A percentile compares a stretch with the other conserved stretches of the same genome.
These are phyloP conservation scores for Ophiocordyceps polyrhachis-furcata DNA, from an alignment of 2,329 filamentous ascomycete species.

Conservation along the genomic window DNA sequence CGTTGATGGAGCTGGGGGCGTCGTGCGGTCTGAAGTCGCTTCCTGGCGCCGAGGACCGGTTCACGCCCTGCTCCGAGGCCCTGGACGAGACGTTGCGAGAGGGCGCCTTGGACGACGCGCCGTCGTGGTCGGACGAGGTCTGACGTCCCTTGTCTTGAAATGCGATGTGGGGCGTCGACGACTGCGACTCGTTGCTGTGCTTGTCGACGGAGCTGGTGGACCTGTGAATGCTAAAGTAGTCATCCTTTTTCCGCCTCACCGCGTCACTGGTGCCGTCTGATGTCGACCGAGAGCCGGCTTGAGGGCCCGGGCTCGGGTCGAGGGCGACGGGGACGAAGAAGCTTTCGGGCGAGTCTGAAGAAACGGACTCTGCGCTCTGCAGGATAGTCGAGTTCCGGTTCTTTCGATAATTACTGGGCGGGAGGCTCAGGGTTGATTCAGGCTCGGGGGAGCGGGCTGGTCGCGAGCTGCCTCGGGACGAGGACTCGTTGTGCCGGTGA, in stretches of 20 bases:
- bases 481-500: constrained; percentile 32
- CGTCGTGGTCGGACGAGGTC: constrained; percentile 38
- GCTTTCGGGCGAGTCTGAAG: constrained; percentile 41
- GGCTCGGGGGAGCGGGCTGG: constrained; percentile 37
- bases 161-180: constrained; percentile 70
- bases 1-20: constrained; percentile 47
- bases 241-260: constrained; percentile 31
- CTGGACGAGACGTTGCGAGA: constrained; percentile 27
- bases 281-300: constrained; percentile 33
- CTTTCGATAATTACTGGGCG: constrained; percentile 59
- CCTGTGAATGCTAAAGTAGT: constrained; percentile 37
- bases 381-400: constrained; percentile 56
- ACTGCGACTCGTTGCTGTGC: constrained; percentile 25
- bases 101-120: constrained; percentile 30
- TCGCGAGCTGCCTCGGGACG: constrained; percentile 34
- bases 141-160: constrained; percentile 66
- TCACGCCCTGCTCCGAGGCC: constrained; percentile 10
- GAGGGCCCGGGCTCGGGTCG: constrained; percentile 45
- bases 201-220: constrained; percentile 21
- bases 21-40: constrained; percentile 63
- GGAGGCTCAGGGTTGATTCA: constrained; percentile 41
- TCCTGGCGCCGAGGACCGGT: constrained; percentile 10
- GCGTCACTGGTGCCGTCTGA: constrained; percentile 27
- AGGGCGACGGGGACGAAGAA: constrained; percentile 62
- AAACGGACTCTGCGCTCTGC: constrained; percentile 23